Evolutionary conservation across 768 basidiomycete genomes (phyloP).

Genomic region (Chalciporus pseudorubinellus): DNA sequence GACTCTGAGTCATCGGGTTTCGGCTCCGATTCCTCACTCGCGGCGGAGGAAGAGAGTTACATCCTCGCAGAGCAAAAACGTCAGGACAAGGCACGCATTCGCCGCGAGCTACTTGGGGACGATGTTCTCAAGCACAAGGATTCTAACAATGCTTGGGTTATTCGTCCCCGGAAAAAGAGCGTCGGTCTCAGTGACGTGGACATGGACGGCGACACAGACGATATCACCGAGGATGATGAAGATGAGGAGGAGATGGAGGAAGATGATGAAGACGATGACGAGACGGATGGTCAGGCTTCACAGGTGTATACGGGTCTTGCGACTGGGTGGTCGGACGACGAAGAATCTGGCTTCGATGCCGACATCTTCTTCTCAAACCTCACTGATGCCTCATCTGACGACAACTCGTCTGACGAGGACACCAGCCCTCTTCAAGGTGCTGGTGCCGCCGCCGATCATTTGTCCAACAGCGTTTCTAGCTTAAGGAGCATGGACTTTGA

Average conservation of each 20-base stretch:
- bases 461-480: conserved; percentile 31
- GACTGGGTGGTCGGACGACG: conserved; percentile 78
- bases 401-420: conserved; percentile 40
- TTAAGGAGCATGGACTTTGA: conserved; percentile 47
- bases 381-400: conserved; percentile 49
- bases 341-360: conserved; percentile 76
- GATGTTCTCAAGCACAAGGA: conserved; percentile 42
- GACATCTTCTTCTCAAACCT: conserved; percentile 83
- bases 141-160: conserved; percentile 60
- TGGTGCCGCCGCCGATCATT: conserved; percentile 19
- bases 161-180: conserved; percentile 66
- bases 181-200: conserved; percentile 62
- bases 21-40: conserved; percentile 55
- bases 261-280: conserved; percentile 42
- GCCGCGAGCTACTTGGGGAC: conserved; percentile 58
- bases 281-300: conserved; percentile 42
- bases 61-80: conserved; percentile 47
- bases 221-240: conserved; percentile 60
- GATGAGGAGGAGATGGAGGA: conserved; percentile 43
- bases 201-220: conserved; percentile 60
- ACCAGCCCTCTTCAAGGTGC: conserved; percentile 44
- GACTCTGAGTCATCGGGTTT: conserved; percentile 36
- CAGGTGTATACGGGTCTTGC: conserved; percentile 59
- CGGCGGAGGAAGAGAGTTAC: conserved; percentile 62
- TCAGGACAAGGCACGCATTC: conserved; percentile 51